Evolutionary conservation across 176 grass and related monocot genomes (phyloP).

Genomic region (Saccharum officinarum): DNA sequence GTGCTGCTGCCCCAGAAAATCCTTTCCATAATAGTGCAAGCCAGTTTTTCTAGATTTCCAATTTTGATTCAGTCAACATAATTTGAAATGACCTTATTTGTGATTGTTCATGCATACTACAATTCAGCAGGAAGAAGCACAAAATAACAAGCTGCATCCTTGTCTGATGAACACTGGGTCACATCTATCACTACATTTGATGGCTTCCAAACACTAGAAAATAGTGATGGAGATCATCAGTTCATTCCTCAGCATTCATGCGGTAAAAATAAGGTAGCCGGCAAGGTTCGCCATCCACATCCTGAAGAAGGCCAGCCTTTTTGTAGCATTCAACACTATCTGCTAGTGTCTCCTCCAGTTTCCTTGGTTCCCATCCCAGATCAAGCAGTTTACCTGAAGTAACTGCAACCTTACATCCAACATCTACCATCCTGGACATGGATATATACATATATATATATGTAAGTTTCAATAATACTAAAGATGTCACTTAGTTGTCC

Average conservation of each 20-base stretch:
- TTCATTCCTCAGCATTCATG: neutral
- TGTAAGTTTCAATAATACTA: neutral
- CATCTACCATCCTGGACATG: slow-evolving; percentile 21
- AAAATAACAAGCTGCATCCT: too few relatives aligned
- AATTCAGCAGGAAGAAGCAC: too few relatives aligned
- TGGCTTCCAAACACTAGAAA: too few relatives aligned
- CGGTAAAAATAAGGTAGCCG: slow-evolving; percentile 8
- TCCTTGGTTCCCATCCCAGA: slow-evolving; percentile 49
- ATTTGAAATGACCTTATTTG: too few relatives aligned
- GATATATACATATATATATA: neutral
- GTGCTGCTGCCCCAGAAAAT: too few relatives aligned
- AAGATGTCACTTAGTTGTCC: neutral
- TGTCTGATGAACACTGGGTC: too few relatives aligned
- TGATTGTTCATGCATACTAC: too few relatives aligned
- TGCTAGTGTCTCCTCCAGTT: slow-evolving; percentile 41
- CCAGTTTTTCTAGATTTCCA: too few relatives aligned
- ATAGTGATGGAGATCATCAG: neutral
- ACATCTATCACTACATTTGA: too few relatives aligned
- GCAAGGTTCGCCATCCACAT: neutral
- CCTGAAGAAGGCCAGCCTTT: slow-evolving; percentile 38
- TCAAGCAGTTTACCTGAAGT: slow-evolving; percentile 40
- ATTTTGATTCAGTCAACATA: too few relatives aligned
- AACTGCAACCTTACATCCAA: neutral
- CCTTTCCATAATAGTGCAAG: too few relatives aligned
- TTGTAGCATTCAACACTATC: slow-evolving; percentile 44